A percentile compares a stretch with the other conserved stretches of the same genome.
These are phyloP conservation scores for Solanum pinnatisectum DNA, from an alignment of 257 asterid species.

Conservation along the genomic window DNA sequence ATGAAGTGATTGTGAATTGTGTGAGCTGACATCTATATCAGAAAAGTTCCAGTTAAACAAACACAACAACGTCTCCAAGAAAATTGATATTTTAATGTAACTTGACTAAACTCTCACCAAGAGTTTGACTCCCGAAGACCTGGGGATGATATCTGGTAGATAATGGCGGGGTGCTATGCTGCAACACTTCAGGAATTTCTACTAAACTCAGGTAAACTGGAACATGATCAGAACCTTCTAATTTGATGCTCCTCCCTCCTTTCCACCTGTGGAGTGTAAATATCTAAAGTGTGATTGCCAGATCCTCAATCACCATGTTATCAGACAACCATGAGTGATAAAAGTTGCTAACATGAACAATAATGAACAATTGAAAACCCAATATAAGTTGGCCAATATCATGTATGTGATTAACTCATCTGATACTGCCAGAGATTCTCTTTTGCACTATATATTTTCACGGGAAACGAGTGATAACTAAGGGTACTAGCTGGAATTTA, in stretches of 20 bases:
- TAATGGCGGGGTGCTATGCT: conserved; percentile 73
- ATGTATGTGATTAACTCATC: background rate
- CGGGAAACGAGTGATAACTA: background rate
- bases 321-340: background rate
- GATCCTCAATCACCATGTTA: background rate
- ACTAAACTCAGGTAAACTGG: conserved; percentile 62
- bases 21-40: background rate
- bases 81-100: background rate
- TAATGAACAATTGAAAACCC: background rate
- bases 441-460: background rate
- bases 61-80: background rate
- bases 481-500: background rate
- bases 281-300: background rate
- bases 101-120: conserved; percentile 40
- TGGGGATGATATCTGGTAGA: conserved; percentile 86
- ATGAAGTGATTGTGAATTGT: background rate
- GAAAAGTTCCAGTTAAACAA: background rate
- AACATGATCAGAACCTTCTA: conserved; percentile 96
- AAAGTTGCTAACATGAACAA: background rate
- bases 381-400: background rate
- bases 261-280: conserved; percentile 37
- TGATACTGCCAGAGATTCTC: background rate
- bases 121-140: conserved; percentile 79
- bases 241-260: conserved; percentile 52
- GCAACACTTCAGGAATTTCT: conserved; percentile 44